Percentiles rank a stretch among this genome's conserved stretches.
Evolutionary conservation across 768 basidiomycete genomes (phyloP).

Genomic region (Naematelia aurantialba): DNA sequence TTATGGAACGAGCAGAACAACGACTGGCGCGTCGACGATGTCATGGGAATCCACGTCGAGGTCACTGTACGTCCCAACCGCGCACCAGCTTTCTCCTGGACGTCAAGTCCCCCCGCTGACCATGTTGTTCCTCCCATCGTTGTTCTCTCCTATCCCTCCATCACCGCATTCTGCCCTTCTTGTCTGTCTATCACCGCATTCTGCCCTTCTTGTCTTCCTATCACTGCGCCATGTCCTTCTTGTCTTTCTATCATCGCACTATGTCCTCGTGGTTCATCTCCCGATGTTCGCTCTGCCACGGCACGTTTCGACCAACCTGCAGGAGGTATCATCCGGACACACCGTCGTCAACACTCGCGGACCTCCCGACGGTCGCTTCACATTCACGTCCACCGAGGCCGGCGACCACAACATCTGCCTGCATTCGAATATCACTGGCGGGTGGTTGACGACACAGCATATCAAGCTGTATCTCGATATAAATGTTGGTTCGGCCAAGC

Average conservation of each 20-base stretch:
- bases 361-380: slow-evolving; percentile 84
- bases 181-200: too few relatives aligned
- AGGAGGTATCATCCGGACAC: slow-evolving; percentile 85
- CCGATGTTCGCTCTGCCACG: background rate
- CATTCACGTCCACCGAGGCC: slow-evolving; percentile 93
- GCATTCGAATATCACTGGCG: slow-evolving; percentile 77
- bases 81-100: background rate
- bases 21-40: slow-evolving; percentile 65
- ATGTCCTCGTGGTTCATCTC: background rate
- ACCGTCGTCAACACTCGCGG: slow-evolving; percentile 84
- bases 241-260: background rate
- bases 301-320: background rate
- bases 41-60: slow-evolving; percentile 83
- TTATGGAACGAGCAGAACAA: slow-evolving; percentile 79
- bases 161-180: too few relatives aligned
- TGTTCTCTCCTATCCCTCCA: too few relatives aligned
- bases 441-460: slow-evolving; percentile 74
- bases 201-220: background rate
- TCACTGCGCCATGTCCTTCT: background rate
- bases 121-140: too few relatives aligned
- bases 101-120: background rate
- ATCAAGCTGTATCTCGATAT: slow-evolving; percentile 93
- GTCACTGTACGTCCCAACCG: slow-evolving; percentile 63
- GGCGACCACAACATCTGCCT: slow-evolving; percentile 93
- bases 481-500: slow-evolving; percentile 79